phyloP scores from a whole-genome alignment of 2,329 filamentous ascomycete genomes.

The Daldinia eschscholtzii region DNA sequence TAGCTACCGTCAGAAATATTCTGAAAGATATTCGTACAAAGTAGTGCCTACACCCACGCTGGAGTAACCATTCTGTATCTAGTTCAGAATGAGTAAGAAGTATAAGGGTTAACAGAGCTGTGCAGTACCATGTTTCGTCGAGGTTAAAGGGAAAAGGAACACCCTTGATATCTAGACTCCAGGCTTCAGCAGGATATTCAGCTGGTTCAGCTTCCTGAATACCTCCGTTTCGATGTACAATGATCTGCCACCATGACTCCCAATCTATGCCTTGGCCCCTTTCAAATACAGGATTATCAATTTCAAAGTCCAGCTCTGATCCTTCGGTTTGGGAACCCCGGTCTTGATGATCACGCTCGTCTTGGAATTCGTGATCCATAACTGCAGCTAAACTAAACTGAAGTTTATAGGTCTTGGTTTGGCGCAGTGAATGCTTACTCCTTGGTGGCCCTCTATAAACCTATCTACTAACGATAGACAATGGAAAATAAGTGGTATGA shows the following conservation, averaged over 20 bases:
- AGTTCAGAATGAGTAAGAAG: conserved; percentile 34
- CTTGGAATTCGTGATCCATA: conserved; percentile 2
- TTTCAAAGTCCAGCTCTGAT: conserved; percentile 1
- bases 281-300: not conserved
- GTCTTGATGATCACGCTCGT: not conserved
- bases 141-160: conserved; percentile 44
- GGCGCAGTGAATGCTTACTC: not conserved
- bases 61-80: conserved; percentile 33
- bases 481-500: conserved; percentile 3
- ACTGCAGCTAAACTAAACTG: not conserved
- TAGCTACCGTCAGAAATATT: conserved; percentile 33
- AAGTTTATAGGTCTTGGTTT: not conserved
- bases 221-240: conserved; percentile 37
- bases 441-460: not conserved
- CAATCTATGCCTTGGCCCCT: conserved; percentile 14
- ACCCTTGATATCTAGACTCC: conserved; percentile 21
- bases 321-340: not conserved
- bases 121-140: conserved; percentile 38
- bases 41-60: conserved; percentile 27
- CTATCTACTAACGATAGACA: conserved; percentile 2
- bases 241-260: conserved; percentile 33
- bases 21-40: conserved; percentile 33
- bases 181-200: conserved; percentile 1
- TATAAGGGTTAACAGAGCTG: conserved; percentile 24
- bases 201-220: not conserved